phyloP scores from a whole-genome alignment of 176 grass and related monocot genomes.

The bread wheat (Triticum aestivum) region DNA sequence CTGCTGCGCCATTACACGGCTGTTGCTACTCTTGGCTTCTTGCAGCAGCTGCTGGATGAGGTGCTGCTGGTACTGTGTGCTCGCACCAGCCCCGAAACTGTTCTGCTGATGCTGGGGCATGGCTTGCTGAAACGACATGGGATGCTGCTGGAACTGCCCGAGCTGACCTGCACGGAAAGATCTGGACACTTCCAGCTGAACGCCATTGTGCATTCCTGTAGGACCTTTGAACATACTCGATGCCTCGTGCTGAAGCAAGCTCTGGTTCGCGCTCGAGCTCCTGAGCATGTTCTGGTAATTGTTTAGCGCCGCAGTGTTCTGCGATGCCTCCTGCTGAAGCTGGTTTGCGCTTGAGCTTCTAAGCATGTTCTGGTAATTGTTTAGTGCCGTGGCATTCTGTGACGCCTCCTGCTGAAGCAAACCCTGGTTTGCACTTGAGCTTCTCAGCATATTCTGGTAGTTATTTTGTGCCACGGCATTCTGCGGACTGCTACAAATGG shows the following conservation, averaged over 20 bases:
- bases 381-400: slow-evolving; percentile 36
- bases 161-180: slow-evolving; percentile 40
- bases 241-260: slow-evolving; percentile 60
- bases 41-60: slow-evolving; percentile 82
- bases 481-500: slow-evolving; percentile 28
- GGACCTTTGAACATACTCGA: slow-evolving; percentile 46
- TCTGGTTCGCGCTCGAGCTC: slow-evolving; percentile 49
- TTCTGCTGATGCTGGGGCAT: slow-evolving; percentile 38
- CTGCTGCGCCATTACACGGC: background rate
- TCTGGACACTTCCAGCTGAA: slow-evolving; percentile 43
- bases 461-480: slow-evolving; percentile 50
- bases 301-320: slow-evolving; percentile 30
- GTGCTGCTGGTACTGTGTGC: slow-evolving; percentile 69
- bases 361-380: slow-evolving; percentile 66
- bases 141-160: slow-evolving; percentile 46
- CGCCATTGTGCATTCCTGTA: slow-evolving; percentile 34
- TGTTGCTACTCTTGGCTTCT: slow-evolving; percentile 69
- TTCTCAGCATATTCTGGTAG: slow-evolving; percentile 70
- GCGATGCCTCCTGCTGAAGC: slow-evolving; percentile 53
- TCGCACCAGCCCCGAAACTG: slow-evolving; percentile 26
- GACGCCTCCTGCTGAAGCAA: slow-evolving; percentile 56
- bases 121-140: slow-evolving; percentile 31
- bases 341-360: slow-evolving; percentile 51
- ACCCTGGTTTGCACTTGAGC: slow-evolving; percentile 42
- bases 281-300: slow-evolving; percentile 76